A percentile compares a stretch with the other conserved stretches of the same genome.
These are phyloP conservation scores for Penicillium verrucosum DNA, from an alignment of 2,329 filamentous ascomycete species.

Conservation along the genomic window DNA sequence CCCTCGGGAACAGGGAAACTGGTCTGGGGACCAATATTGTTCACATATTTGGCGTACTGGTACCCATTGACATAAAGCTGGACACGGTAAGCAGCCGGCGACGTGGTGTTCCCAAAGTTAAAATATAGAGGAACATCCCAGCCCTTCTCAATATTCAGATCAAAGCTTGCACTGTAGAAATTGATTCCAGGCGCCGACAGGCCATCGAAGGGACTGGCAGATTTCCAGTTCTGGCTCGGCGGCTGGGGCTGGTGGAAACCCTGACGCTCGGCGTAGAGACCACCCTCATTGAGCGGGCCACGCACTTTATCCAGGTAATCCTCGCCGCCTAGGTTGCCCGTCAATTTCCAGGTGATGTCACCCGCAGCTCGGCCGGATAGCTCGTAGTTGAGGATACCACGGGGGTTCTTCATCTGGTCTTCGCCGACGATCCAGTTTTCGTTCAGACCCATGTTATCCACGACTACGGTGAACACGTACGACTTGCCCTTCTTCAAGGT, in stretches of 20 bases:
- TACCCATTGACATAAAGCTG: conserved; percentile 73
- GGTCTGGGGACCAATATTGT: conserved; percentile 72
- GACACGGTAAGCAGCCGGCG: conserved; percentile 58
- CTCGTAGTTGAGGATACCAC: conserved; percentile 51
- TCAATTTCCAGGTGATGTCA: conserved; percentile 54
- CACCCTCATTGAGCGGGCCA: conserved; percentile 58
- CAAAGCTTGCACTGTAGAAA: conserved; percentile 53
- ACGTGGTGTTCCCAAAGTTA: conserved; percentile 44
- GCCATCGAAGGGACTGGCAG: conserved; percentile 37
- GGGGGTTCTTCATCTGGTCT: conserved; percentile 58
- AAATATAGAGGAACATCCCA: conserved; percentile 58
- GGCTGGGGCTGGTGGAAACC: conserved; percentile 55
- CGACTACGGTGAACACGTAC: conserved; percentile 65
- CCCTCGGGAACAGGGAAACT: conserved; percentile 70
- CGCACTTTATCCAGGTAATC: conserved; percentile 51
- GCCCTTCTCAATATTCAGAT: conserved; percentile 50
- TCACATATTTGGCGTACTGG: conserved; percentile 66
- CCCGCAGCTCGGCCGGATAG: conserved; percentile 39
- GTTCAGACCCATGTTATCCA: conserved; percentile 72
- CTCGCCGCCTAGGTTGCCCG: conserved; percentile 57
- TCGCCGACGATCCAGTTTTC: conserved; percentile 61
- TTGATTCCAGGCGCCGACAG: conserved; percentile 49
- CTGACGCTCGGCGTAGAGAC: conserved; percentile 53
- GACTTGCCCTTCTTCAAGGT: conserved; percentile 49
- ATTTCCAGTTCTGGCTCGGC: conserved; percentile 37